Percentiles rank a stretch among this genome's conserved stretches.
Evolutionary conservation across 352 stramenopile species (phyloP).

Genomic region (Pythium plurisporium): DNA sequence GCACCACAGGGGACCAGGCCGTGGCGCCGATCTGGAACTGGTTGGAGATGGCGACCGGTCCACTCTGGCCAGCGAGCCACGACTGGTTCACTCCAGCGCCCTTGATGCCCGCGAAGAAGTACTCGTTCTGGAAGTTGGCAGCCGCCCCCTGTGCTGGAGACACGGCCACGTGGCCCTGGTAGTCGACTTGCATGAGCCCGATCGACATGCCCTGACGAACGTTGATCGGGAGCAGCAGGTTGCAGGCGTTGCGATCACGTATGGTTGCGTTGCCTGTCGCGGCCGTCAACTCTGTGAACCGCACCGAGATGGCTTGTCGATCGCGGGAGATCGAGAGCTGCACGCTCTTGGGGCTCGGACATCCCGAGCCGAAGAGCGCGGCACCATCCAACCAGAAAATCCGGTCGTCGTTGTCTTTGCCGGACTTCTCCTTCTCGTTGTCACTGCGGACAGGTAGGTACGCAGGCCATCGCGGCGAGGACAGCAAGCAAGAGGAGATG

Average conservation of each 20-base stretch:
- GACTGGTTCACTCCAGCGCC: constrained; percentile 18
- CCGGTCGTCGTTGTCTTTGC: background rate
- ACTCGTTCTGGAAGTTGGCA: constrained; percentile 17
- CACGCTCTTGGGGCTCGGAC: background rate
- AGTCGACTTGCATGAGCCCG: constrained; percentile 24
- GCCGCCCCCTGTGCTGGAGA: background rate
- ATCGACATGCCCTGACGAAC: constrained; percentile 21
- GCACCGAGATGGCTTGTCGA: constrained; percentile 8
- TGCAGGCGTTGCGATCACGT: constrained; percentile 26
- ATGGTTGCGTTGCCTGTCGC: background rate
- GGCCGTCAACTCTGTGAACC: constrained; percentile 13
- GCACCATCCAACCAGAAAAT: constrained; percentile 21
- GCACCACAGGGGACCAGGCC: constrained; percentile 25
- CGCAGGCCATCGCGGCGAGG: no score
- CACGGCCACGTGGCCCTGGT: constrained; percentile 22
- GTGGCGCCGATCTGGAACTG: constrained; percentile 15
- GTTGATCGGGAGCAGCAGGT: constrained; percentile 22
- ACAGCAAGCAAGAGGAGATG: no score
- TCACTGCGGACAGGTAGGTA: no score
- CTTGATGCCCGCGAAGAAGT: constrained; percentile 21
- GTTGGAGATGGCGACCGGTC: constrained; percentile 17
- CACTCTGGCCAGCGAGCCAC: constrained; percentile 5
- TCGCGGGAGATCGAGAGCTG: background rate
- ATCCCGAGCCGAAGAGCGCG: constrained; percentile 18
- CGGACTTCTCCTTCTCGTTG: background rate